Base-by-base conservation (phyloP, 1,284 basidiomycete genomes). In the Clitocybe nebularis region DNA sequence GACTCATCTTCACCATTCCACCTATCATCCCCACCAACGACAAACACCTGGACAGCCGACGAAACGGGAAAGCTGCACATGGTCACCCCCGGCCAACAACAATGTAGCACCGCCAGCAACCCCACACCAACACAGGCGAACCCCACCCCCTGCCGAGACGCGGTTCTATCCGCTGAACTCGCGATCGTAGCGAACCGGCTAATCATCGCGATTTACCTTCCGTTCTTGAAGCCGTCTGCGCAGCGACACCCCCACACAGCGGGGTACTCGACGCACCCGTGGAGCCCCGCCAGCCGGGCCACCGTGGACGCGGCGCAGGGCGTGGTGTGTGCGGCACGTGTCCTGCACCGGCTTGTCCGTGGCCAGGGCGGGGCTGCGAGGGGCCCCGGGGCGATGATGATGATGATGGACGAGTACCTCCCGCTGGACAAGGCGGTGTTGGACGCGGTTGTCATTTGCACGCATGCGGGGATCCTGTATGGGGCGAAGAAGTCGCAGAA, bases 181-280 rank as follows among this genome's bases (percentile, higher is more conserved):
- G 69, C 71, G 0, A 72, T 83, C 26, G 64, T 74, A 29, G 77
- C 79, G 4, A 72, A 84, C 46, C 63, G 77, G 30, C 56, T 84
- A 37, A 67, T 84, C 43, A 63, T 87, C 50, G 79, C 77, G 58
- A 64, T 78, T 6, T 86, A 82, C 56, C 56, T 79, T n/a, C 84
- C 84, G 0, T 84, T 85, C 60, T 57, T 84, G 42, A 73, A 56
- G 10, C 47, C 55, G 53, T 45, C 48, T n/a, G 29, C 40, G 3
- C 44, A 50, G 14, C n/a, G n/a, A n/a, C n/a, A n/a, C n/a, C 41
- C 34, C n/a, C 28, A 39, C 34, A 26, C 37, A 13, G 17, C 30
- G n/a, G 28, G 20, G n/a, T 53, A 53, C 36, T 43, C 42, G 33
- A 54, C 45, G 20, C 48, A 48, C 43, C 50, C 43, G 3, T 55